Base-by-base conservation (phyloP, 768 basidiomycete species). In the Imleria badia region DNA sequence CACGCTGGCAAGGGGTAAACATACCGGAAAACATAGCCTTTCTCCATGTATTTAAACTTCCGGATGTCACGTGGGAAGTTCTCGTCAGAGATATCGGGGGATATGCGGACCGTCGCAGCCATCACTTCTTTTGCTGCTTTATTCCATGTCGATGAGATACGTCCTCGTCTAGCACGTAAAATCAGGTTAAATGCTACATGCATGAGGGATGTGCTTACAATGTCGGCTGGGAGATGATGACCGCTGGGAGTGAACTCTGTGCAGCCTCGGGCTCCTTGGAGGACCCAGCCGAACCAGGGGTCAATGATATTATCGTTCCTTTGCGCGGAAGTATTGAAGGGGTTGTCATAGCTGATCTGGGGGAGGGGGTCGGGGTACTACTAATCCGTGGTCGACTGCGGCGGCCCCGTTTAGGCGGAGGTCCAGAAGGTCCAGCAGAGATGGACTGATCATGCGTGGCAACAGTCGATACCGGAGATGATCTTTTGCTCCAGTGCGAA, bases 21-120 rank as follows among this genome's bases (percentile, higher is more conserved):
- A 19, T 70, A 82, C 44, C 60, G 79, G 80, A 77, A 79, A 13
- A 68, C 50, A 48, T 86, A 87, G 11, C 73, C 71, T 35, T 66
- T 69, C 61, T 87, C 86, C 13, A 83, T 56, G 61, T 86, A 87
- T 51, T 54, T 50, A 48, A 87, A 87, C 15, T 62, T 62, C 0
- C 67, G 56, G 6, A 72, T 63, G n/a, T 81, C 60, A 4, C 59
- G 66, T 0, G 84, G 84, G 5, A 78, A 60, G 12, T 75, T 70
- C 35, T 67, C 72, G 30, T 62, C 68, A 53, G 63, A 67, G n/a
- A 78, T 63, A 17, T 66, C 56, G 31, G 69, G 66, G 15, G 69
- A 69, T 52, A 78, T 70, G 15, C 60, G 66, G 23, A 78, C 58
- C 6, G 58, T 48, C 15, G 71, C 70, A 8, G 77, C 74, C 50